Percentiles rank a stretch among this genome's conserved stretches.
Evolutionary conservation across 106 monocot species (phyloP).

Genomic region (Gastrodia elata): DNA sequence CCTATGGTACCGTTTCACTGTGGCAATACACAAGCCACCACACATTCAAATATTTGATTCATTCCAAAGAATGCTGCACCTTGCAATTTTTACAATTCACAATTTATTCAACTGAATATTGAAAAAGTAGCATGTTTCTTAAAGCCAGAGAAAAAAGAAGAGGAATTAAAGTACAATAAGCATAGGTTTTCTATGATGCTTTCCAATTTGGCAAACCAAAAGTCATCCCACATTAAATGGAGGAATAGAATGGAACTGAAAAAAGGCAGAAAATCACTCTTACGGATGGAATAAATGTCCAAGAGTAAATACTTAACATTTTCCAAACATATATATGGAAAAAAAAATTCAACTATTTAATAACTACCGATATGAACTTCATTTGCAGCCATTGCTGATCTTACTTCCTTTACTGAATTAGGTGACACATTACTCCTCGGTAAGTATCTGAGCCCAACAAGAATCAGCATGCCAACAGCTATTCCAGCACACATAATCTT

Average conservation of each 20-base stretch:
- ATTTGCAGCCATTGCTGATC: conserved; percentile 29
- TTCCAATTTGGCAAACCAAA: neutral
- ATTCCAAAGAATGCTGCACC: no score
- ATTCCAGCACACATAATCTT: conserved; percentile 65
- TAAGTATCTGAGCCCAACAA: conserved; percentile 45
- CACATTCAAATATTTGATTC: no score
- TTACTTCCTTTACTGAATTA: conserved; percentile 23
- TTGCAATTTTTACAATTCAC: no score
- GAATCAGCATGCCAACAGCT: conserved; percentile 45
- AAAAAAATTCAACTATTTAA: neutral
- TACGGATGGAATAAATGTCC: neutral
- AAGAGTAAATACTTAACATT: neutral
- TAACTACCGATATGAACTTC: conserved; percentile 22
- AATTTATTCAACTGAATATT: no score
- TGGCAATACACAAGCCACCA: neutral
- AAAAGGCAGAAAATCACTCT: neutral
- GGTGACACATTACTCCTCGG: conserved; percentile 29
- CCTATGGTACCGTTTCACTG: no score
- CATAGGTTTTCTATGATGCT: no score
- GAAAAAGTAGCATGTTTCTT: neutral
- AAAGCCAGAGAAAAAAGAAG: neutral
- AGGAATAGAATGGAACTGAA: neutral
- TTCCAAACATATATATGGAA: neutral
- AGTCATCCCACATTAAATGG: neutral
- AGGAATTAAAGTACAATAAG: no score